Conservation (phyloP, 169 alveolate genomes). For the Babesia ovis region DNA sequence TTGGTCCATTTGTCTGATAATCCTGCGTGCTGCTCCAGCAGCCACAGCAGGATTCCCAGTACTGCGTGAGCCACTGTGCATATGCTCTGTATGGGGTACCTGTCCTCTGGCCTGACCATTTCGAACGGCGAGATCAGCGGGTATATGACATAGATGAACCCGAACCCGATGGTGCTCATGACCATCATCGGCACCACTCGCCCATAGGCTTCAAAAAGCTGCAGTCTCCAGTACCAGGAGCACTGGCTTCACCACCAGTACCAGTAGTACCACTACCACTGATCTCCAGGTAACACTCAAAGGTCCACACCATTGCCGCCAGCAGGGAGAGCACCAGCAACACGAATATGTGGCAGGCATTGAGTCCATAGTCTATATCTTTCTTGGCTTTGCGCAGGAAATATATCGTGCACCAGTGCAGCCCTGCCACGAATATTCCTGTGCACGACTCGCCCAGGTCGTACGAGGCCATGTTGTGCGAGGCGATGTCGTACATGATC, state of each 20-base stretch:
- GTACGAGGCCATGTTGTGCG: slow-evolving; percentile 6
- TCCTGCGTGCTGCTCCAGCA: not conserved
- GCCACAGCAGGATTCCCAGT: not conserved
- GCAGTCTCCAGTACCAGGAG: too few relatives aligned
- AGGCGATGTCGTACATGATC: slow-evolving; percentile 7
- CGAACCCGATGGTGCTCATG: slow-evolving; percentile 12
- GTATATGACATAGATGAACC: slow-evolving; percentile 26
- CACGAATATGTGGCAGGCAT: not conserved
- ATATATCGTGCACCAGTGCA: slow-evolving; percentile 6
- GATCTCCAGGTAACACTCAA: not conserved
- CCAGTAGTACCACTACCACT: not conserved
- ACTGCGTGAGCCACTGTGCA: slow-evolving; percentile 14
- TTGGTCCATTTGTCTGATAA: not conserved
- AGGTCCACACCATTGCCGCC: slow-evolving; percentile 9
- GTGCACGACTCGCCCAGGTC: slow-evolving; percentile 16
- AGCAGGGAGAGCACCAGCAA: not conserved
- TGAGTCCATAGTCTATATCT: slow-evolving; percentile 30
- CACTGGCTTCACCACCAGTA: not conserved
- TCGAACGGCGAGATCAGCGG: slow-evolving; percentile 41
- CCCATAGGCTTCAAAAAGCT: not conserved
- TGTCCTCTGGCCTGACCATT: slow-evolving; percentile 14
- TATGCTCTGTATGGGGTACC: slow-evolving; percentile 17
- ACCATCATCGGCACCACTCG: slow-evolving; percentile 12
- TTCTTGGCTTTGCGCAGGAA: not conserved
- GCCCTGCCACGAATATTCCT: not conserved